Conservation (phyloP, 1,284 basidiomycete species). For the Pholiota adiposa region DNA sequence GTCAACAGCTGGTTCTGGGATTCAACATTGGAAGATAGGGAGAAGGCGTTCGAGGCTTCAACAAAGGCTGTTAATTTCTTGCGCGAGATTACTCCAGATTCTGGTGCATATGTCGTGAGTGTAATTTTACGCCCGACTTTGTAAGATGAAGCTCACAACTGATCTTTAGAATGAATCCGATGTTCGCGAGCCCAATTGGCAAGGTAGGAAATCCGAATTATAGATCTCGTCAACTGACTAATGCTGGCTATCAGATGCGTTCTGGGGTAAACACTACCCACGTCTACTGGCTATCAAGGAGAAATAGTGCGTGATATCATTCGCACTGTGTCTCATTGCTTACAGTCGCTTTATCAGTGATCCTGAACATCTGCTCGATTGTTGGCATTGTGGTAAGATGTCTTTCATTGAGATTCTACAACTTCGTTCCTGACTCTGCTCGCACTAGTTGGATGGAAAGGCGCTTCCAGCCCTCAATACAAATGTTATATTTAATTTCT, state of each 20-base stretch:
- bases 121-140: constrained; percentile 1
- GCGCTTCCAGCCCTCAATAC: constrained; percentile 14
- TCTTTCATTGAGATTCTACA: not conserved
- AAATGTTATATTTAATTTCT: constrained; percentile 21
- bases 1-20: constrained; percentile 46
- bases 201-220: constrained; percentile 34
- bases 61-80: constrained; percentile 42
- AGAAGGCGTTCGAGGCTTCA: constrained; percentile 37
- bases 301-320: constrained; percentile 50
- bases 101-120: constrained; percentile 53
- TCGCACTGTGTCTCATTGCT: not conserved
- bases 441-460: constrained; percentile 36
- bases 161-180: constrained; percentile 56
- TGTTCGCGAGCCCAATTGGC: constrained; percentile 56
- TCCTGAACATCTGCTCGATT: constrained; percentile 55
- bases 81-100: constrained; percentile 49
- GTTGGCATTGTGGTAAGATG: constrained; percentile 61
- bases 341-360: constrained; percentile 40
- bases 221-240: not conserved
- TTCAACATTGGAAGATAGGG: constrained; percentile 41
- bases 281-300: constrained; percentile 52
- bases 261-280: constrained; percentile 58
- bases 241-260: constrained; percentile 37
- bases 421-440: not conserved
- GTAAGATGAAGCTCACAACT: not conserved